Evolutionary conservation across 1,284 basidiomycete genomes (phyloP).

Genomic region (Ceratobasidium theobromae): DNA sequence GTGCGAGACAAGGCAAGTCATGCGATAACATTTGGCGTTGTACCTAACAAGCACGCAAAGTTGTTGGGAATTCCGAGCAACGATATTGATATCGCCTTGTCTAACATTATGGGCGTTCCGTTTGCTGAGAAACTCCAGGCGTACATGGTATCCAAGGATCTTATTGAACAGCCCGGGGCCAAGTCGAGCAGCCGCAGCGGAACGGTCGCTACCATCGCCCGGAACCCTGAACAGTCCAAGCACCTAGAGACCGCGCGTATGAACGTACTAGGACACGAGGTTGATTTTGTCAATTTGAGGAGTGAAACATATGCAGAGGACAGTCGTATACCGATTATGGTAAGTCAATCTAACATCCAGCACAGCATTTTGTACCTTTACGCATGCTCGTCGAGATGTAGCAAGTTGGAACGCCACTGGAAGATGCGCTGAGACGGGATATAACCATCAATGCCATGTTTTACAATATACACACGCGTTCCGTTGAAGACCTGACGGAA

Average conservation of each 20-base stretch:
- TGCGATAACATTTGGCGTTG: conserved; percentile 23
- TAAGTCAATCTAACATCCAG: conserved; percentile 47
- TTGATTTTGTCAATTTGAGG: conserved; percentile 94
- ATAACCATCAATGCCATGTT: conserved; percentile 96
- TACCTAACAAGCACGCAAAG: conserved; percentile 49
- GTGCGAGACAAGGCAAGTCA: conserved; percentile 88
- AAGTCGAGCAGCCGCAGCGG: conserved; percentile 6
- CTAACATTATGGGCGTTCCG: conserved; percentile 83
- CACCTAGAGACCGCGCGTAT: conserved; percentile 97
- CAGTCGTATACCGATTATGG: conserved; percentile 89
- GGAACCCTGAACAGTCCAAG: conserved; percentile 97
- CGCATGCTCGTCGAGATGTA: conserved; percentile 43
- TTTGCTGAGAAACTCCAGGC: conserved; percentile 83
- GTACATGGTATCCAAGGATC: conserved; percentile 56
- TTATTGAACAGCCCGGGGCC: no score
- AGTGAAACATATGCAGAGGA: conserved; percentile 88
- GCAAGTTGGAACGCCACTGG: conserved; percentile 88
- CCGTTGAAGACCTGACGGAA: conserved; percentile 87
- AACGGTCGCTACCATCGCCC: conserved; percentile 70
- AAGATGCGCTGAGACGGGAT: conserved; percentile 91
- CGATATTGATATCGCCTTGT: conserved; percentile 93
- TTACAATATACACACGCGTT: conserved; percentile 90
- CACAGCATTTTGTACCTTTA: neutral
- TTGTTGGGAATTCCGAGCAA: conserved; percentile 80
- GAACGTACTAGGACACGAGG: conserved; percentile 75